phyloP scores from a whole-genome alignment of 2,329 filamentous ascomycete genomes.

The Ceratocystis cacaofunesta region DNA sequence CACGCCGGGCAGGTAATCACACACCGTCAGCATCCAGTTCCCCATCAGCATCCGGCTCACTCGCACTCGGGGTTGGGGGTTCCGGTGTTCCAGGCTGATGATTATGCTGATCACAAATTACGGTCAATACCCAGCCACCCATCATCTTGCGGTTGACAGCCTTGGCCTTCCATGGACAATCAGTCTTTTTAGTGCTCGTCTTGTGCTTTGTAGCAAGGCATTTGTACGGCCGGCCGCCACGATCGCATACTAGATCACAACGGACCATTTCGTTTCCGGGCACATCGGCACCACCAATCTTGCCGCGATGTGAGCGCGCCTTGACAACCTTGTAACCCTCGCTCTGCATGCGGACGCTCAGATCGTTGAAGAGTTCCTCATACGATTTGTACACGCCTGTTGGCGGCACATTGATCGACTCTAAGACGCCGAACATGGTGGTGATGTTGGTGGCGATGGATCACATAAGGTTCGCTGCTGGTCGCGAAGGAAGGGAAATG shows the following conservation, averaged over 20 bases:
- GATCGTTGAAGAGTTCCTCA: constrained; percentile 29
- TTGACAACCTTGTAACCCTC: constrained; percentile 34
- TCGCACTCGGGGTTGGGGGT: constrained; percentile 25
- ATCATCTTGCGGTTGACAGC: constrained; percentile 31
- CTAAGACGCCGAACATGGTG: constrained; percentile 32
- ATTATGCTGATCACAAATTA: constrained; percentile 32
- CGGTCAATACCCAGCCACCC: constrained; percentile 32
- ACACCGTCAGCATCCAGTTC: constrained; percentile 20
- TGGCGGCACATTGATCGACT: constrained; percentile 27
- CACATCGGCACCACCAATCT: constrained; percentile 28
- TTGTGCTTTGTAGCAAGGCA: constrained; percentile 32
- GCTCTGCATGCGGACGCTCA: constrained; percentile 30
- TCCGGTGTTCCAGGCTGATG: constrained; percentile 32
- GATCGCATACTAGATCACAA: constrained; percentile 32
- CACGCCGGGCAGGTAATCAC: not conserved
- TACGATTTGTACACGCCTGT: constrained; percentile 27
- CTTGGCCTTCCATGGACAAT: constrained; percentile 33
- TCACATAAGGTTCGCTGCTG: constrained; percentile 7
- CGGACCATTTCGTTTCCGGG: constrained; percentile 31
- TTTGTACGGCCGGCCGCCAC: constrained; percentile 31
- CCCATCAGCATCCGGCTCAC: constrained; percentile 25
- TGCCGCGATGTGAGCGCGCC: constrained; percentile 29
- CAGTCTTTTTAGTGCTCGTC: constrained; percentile 32
- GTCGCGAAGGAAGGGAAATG: not conserved
- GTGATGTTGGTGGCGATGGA: constrained; percentile 11